Base-by-base conservation (phyloP, 768 basidiomycete species). In the Hypholoma fasciculare region DNA sequence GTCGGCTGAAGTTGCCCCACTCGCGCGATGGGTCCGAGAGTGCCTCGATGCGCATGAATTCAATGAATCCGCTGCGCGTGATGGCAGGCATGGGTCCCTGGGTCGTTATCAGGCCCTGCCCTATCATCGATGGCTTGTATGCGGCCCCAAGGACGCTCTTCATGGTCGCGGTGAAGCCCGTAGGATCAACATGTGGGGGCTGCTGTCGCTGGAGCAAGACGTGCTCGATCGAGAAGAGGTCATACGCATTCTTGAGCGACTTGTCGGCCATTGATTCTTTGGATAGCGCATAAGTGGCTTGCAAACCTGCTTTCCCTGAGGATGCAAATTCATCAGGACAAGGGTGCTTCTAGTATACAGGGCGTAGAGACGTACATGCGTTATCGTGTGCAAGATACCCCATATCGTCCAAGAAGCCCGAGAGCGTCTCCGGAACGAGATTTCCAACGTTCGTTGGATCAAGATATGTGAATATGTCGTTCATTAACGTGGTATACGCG, bases 221-320 rank as follows among this genome's bases (percentile, higher is more conserved):
- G 44, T 61, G 55, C 8, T 61, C 59, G 16, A 61, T 61, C 6
- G 59, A 61, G 30, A 61, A 61, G 9, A 61, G 59, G 37, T 61
- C 59, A 12, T 27, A 61, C 1, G 51, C 54, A 26, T 57, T 61
- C 51, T 61, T 61, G 26, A 61, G 59, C 5, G 50, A 16, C 39
- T 56, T 61, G 40, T 61, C 55, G 2, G 59, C 59, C 36, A 40
- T 61, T 3, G 59, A 53, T 39, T 61, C 59, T 40, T 56, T 56
- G 26, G 59, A 61, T 17, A 49, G 17, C 16, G 43, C 50, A 17
- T 57, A 52, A 7, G 44, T 53, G 2, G 50, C 50, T 16, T 57
- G 51, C 12, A 61, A 20, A 3, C 54, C 59, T 8, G 30, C 11
- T 44, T 56, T 61, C 59, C 59, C 59, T 61, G 30, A 30, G 6